These are phyloP conservation scores for Mucor sp. DNA, from an alignment of 371 early-diverging fungal species.

Conservation along the genomic window DNA sequence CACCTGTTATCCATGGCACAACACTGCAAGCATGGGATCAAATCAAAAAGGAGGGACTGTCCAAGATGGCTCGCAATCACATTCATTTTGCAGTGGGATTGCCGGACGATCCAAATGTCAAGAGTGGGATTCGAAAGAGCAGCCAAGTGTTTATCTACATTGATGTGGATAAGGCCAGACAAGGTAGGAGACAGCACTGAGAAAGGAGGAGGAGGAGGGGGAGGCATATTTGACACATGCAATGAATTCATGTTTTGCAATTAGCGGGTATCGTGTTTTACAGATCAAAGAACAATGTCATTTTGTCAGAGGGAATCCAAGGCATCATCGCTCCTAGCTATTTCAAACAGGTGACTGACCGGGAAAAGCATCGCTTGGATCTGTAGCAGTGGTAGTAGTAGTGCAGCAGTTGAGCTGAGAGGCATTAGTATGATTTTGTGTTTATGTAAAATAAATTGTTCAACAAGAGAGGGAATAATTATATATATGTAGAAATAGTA, in stretches of 20 bases:
- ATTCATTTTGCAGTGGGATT: constrained; percentile 86
- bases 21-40: constrained; percentile 52
- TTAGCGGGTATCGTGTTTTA: constrained; percentile 78
- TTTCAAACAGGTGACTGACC: constrained; percentile 59
- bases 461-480: neutral
- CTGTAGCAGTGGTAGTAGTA: neutral
- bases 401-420: neutral
- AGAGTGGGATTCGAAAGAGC: constrained; percentile 71
- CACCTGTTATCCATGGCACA: constrained; percentile 82
- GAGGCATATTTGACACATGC: neutral
- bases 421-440: neutral
- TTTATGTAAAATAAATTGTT: neutral
- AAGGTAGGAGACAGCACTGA: too few species aligned
- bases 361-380: constrained; percentile 12
- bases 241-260: neutral
- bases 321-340: constrained; percentile 67
- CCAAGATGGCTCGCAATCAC: constrained; percentile 82
- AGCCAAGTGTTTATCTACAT: constrained; percentile 77
- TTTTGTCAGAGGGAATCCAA: constrained; percentile 68
- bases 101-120: constrained; percentile 67
- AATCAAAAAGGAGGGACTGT: constrained; percentile 69
- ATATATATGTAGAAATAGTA: neutral
- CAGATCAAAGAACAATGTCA: constrained; percentile 76
- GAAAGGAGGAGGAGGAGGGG: too few species aligned
- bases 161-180: constrained; percentile 65